Conservation (phyloP, 2,329 filamentous ascomycete species). For the Botrytis cinerea region DNA sequence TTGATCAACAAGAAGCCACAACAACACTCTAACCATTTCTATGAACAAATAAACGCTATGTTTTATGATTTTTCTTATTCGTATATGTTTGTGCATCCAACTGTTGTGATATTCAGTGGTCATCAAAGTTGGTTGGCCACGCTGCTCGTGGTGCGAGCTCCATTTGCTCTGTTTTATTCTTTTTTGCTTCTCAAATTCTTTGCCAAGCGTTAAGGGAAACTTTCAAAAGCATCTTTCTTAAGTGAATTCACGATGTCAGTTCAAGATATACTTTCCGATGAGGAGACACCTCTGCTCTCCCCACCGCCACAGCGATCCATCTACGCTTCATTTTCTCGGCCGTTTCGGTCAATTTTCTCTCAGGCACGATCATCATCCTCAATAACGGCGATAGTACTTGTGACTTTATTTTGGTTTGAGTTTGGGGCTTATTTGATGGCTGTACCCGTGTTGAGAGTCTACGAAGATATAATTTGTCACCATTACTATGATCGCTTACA, state of each 20-base stretch:
- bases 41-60: no score
- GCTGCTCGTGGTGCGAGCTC: background rate
- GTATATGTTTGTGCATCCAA: background rate
- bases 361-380: conserved; percentile 35
- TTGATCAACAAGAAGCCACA: background rate
- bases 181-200: background rate
- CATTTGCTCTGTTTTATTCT: background rate
- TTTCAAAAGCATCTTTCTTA: background rate
- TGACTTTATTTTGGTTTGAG: conserved; percentile 39
- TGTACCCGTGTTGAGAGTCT: conserved; percentile 43
- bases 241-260: background rate
- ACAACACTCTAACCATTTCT: background rate
- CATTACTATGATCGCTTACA: conserved; percentile 41
- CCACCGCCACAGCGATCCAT: background rate
- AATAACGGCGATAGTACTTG: conserved; percentile 42
- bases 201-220: background rate
- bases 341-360: background rate
- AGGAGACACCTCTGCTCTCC: background rate
- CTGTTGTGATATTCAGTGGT: background rate
- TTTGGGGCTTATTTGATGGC: conserved; percentile 39
- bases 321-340: background rate
- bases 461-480: conserved; percentile 46
- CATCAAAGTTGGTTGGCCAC: background rate
- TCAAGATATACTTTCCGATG: background rate
- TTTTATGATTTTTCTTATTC: background rate